Evolutionary conservation across 1,139 yeast genomes (phyloP).

Genomic region (Eremothecium coryli): DNA sequence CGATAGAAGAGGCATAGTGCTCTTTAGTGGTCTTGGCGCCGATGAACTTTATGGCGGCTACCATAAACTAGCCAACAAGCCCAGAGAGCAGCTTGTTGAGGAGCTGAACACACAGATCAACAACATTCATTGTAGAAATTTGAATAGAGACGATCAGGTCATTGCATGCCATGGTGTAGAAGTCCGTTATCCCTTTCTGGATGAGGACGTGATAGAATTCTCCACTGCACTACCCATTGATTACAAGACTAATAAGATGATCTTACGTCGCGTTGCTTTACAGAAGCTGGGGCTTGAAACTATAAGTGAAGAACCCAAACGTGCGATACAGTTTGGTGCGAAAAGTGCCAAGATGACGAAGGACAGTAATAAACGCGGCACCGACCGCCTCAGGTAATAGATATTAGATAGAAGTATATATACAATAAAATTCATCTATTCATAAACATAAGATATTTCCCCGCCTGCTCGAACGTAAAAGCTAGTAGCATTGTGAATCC

Average conservation of each 20-base stretch:
- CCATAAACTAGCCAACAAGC: constrained; percentile 35
- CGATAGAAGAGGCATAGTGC: constrained; percentile 51
- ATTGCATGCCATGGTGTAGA: constrained; percentile 84
- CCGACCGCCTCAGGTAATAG: constrained; percentile 23
- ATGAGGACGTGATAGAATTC: constrained; percentile 47
- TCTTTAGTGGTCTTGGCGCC: constrained; percentile 93
- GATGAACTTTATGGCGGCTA: constrained; percentile 95
- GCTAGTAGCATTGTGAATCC: constrained; percentile 66
- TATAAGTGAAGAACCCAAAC: constrained; percentile 68
- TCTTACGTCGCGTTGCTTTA: constrained; percentile 56
- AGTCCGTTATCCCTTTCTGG: constrained; percentile 79
- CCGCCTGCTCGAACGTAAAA: constrained; percentile 83
- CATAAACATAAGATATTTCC: constrained; percentile 48
- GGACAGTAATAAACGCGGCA: constrained; percentile 33
- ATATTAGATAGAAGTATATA: constrained; percentile 3
- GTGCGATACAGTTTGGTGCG: constrained; percentile 96
- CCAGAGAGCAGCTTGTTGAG: constrained; percentile 32
- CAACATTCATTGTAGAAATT: constrained; percentile 65
- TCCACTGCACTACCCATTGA: constrained; percentile 46
- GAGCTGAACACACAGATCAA: constrained; percentile 65
- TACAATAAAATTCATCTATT: constrained; percentile 18
- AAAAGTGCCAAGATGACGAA: constrained; percentile 75
- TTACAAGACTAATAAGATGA: constrained; percentile 50
- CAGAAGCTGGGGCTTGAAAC: constrained; percentile 38
- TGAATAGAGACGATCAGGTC: constrained; percentile 88